These are phyloP conservation scores for Alloteropsis semialata DNA, from an alignment of 176 grass and related monocot species.

Conservation along the genomic window DNA sequence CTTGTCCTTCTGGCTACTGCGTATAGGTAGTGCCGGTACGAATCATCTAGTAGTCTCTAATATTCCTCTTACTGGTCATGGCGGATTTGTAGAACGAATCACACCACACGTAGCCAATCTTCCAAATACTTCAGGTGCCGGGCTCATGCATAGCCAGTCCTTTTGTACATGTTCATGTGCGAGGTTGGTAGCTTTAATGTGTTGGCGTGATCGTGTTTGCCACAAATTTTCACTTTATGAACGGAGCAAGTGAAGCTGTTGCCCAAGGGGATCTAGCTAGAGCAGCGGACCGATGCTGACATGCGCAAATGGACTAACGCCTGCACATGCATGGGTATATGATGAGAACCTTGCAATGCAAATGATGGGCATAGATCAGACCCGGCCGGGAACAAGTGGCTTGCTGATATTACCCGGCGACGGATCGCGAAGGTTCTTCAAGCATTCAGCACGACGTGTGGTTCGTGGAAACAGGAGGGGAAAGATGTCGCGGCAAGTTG, in stretches of 20 bases:
- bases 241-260: too few relatives aligned
- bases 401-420: too few relatives aligned
- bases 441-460: too few relatives aligned
- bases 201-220: background rate
- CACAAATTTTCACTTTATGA: background rate
- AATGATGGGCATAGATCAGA: background rate
- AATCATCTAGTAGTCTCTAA: too few relatives aligned
- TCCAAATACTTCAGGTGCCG: background rate
- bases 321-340: background rate
- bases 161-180: slow-evolving; percentile 5
- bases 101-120: background rate
- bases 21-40: too few relatives aligned
- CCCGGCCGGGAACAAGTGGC: too few relatives aligned
- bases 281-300: background rate
- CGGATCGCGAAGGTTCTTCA: too few relatives aligned
- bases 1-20: too few relatives aligned
- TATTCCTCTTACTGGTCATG: too few relatives aligned
- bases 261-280: background rate
- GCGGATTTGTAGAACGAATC: background rate
- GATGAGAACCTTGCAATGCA: background rate
- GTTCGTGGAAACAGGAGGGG: background rate
- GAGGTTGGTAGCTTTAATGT: background rate
- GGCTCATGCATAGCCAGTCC: background rate
- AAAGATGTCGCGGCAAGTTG: background rate
- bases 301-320: background rate